These are phyloP conservation scores for Aquilaria sinensis DNA, from an alignment of 345 rosid genomes.

Conservation along the genomic window DNA sequence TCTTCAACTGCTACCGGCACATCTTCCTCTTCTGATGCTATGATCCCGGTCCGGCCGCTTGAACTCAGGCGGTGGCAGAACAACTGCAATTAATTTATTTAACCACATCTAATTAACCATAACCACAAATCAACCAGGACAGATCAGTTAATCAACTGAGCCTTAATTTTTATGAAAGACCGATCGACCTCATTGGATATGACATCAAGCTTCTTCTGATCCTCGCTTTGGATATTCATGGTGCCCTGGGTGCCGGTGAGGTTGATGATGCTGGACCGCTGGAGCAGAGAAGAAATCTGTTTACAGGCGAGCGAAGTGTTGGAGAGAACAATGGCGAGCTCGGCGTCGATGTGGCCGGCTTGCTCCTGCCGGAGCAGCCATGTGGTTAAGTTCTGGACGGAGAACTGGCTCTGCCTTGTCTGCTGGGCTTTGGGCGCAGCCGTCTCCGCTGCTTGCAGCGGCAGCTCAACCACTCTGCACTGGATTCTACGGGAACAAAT, in stretches of 20 bases:
- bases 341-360: slow-evolving; percentile 31
- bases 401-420: slow-evolving; percentile 10
- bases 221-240: slow-evolving; percentile 32
- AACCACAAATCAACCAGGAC: too few relatives aligned
- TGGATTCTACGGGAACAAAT: neutral
- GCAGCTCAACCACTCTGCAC: slow-evolving; percentile 12
- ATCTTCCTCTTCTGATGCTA: slow-evolving; percentile 39
- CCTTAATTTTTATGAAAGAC: too few relatives aligned
- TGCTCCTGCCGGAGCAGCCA: slow-evolving; percentile 35
- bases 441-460: neutral
- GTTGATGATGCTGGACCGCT: slow-evolving; percentile 25
- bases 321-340: slow-evolving; percentile 33
- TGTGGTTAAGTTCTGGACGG: slow-evolving; percentile 25
- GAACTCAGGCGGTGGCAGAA: slow-evolving; percentile 35
- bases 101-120: neutral
- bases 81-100: slow-evolving; percentile 14
- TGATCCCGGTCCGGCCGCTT: slow-evolving; percentile 28
- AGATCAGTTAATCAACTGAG: too few relatives aligned
- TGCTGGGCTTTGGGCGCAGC: slow-evolving; percentile 3
- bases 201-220: slow-evolving; percentile 42
- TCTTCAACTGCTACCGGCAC: slow-evolving; percentile 34
- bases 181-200: slow-evolving; percentile 31
- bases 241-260: slow-evolving; percentile 39
- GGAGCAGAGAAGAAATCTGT: slow-evolving; percentile 33
- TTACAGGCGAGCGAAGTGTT: slow-evolving; percentile 33